Base-by-base conservation (phyloP, 2,329 filamentous ascomycete genomes). In the Colletotrichum sansevieriae region DNA sequence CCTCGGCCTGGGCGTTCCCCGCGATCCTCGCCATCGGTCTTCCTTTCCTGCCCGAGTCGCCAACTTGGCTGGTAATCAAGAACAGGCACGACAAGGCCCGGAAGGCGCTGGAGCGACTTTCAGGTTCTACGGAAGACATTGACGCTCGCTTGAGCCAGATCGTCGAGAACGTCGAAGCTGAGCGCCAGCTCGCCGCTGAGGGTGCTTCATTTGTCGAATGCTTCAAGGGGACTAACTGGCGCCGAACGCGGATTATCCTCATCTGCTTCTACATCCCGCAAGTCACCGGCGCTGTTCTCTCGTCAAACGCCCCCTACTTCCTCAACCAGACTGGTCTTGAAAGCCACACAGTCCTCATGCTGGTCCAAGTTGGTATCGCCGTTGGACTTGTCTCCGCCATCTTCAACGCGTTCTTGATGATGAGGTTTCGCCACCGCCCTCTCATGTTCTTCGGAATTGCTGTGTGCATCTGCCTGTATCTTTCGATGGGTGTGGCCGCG, bases 81-180 rank as follows among this genome's bases (percentile, higher is more conserved):
- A 76, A 75, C 22, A 73, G 73, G 37, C 67, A 75, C 25, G 74
- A 76, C 1, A 72, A 75, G 15, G 80, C 80, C 1, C 72, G 75
- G 46, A 71, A 73, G 25, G 71, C 76, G 0, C 59, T 81, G 1
- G 63, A 73, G 35, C 73, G 76, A 7, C 75, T 82, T 7, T 68
- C 57, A 25, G 74, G 71, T 43, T 47, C 71, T 0, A 65, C 67
- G 2, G 76, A 77, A 18, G 75, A 81, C 54, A 73, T 75, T 7
- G 75, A 80, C 18, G 74, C 77, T 46, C 75, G 76, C 1, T 49
- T 84, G 12, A 77, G 78, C 22, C 77, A 81, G 75, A 79, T 83
- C 72, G 71, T 75, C 22, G 74, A 79, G 47, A 82, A 80, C 2
- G 77, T 82, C 59, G 76, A 78, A 70, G 65, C 77, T n/a, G 79